Evolutionary conservation across 306 rosid species (phyloP).

Genomic region (Corylus heterophylla): DNA sequence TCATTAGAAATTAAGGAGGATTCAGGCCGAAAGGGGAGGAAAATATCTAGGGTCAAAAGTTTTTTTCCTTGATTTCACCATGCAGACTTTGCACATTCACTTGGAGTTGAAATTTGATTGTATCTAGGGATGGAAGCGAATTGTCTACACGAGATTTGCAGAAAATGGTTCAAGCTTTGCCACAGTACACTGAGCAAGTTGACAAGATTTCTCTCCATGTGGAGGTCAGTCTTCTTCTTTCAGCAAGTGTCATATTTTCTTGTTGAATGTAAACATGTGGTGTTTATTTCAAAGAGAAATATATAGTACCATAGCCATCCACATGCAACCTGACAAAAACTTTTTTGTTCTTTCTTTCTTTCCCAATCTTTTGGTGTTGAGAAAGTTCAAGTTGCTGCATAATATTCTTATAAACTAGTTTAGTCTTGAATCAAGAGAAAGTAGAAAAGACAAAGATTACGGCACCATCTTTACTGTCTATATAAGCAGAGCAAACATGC

Average conservation of each 20-base stretch:
- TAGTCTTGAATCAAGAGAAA: background rate
- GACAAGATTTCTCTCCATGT: constrained; percentile 93
- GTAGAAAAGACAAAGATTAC: background rate
- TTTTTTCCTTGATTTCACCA: background rate
- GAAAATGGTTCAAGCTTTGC: constrained; percentile 98
- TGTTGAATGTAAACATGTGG: background rate
- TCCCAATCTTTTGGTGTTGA: background rate
- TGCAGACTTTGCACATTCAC: background rate
- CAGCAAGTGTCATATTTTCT: background rate
- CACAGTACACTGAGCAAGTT: constrained; percentile 91
- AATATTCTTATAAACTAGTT: background rate
- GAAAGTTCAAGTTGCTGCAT: background rate
- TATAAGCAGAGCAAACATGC: background rate
- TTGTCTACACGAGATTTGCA: constrained; percentile 90
- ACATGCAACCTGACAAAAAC: background rate
- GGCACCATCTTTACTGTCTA: background rate
- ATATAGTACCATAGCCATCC: background rate
- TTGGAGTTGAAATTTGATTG: constrained; percentile 31
- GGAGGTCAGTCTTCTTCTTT: constrained; percentile 60
- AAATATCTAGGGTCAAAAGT: background rate
- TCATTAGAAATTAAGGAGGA: background rate
- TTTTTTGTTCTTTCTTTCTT: background rate
- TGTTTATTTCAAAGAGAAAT: background rate
- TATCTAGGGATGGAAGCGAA: constrained; percentile 75
- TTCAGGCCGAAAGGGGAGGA: background rate